phyloP scores from a whole-genome alignment of 805 yeast genomes.

The Candida argentea region DNA sequence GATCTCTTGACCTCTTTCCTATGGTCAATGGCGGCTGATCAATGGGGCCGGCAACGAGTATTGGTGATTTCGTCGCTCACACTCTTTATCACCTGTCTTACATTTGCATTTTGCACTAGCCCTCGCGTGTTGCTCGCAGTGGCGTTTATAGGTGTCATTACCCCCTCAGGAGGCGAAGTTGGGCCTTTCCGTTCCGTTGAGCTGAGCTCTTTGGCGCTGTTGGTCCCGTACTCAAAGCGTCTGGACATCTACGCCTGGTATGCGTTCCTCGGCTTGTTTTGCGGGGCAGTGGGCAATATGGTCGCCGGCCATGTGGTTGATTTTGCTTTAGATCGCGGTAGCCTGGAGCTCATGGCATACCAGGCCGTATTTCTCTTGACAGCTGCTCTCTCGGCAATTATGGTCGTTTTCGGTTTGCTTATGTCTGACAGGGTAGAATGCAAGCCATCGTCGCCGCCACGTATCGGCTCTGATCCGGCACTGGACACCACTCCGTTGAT shows the following conservation, averaged over 20 bases:
- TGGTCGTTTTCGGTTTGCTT: slow-evolving; percentile 9
- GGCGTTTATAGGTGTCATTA: slow-evolving; percentile 40
- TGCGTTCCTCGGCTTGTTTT: slow-evolving; percentile 37
- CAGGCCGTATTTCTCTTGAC: slow-evolving; percentile 18
- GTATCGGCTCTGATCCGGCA: slow-evolving; percentile 1
- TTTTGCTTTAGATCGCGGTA: slow-evolving; percentile 7
- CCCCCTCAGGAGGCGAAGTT: slow-evolving; percentile 50
- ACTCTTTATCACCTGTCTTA: slow-evolving; percentile 35
- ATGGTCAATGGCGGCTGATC: slow-evolving; percentile 37
- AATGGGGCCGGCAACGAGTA: slow-evolving; percentile 33
- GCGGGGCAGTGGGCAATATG: slow-evolving; percentile 38
- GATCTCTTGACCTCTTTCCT: slow-evolving; percentile 40
- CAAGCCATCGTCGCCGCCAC: slow-evolving; percentile 1
- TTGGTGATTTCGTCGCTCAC: slow-evolving; percentile 28
- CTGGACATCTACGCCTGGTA: slow-evolving; percentile 54
- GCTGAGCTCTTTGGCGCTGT: slow-evolving; percentile 40
- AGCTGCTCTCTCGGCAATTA: slow-evolving; percentile 12
- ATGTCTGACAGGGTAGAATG: slow-evolving; percentile 12
- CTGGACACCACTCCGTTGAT: slow-evolving; percentile 11
- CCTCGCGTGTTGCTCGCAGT: slow-evolving; percentile 24
- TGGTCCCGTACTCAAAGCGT: slow-evolving; percentile 29
- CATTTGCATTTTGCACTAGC: slow-evolving; percentile 24
- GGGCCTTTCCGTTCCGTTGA: slow-evolving; percentile 53
- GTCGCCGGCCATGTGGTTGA: slow-evolving; percentile 25
- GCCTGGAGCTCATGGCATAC: slow-evolving; percentile 16